Percentiles rank a stretch among this genome's conserved stretches.
These are phyloP conservation scores for Exserohilum rostratum DNA, from an alignment of 2,329 filamentous ascomycete species.

Conservation along the genomic window DNA sequence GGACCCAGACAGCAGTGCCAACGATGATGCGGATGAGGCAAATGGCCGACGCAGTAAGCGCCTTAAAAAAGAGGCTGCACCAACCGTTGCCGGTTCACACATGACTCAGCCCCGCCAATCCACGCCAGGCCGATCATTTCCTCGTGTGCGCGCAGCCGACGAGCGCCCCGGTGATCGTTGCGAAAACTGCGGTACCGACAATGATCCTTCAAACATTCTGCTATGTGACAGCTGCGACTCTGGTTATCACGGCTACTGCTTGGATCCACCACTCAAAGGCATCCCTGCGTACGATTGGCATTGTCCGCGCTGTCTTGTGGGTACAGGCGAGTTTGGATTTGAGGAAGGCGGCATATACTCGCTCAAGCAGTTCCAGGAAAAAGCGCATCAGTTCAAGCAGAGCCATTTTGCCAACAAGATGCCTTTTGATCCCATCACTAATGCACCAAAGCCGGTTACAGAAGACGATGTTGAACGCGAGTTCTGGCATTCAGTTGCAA, in stretches of 20 bases:
- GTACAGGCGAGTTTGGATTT: slow-evolving; percentile 95
- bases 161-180: slow-evolving; percentile 73
- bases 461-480: slow-evolving; percentile 96
- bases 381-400: slow-evolving; percentile 93
- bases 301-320: slow-evolving; percentile 91
- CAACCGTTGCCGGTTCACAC: slow-evolving; percentile 92
- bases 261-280: slow-evolving; percentile 81
- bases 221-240: slow-evolving; percentile 92
- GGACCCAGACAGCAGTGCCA: slow-evolving; percentile 62
- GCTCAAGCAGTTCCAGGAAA: slow-evolving; percentile 92
- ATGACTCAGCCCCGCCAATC: slow-evolving; percentile 93
- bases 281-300: slow-evolving; percentile 92
- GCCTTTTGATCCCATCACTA: slow-evolving; percentile 83
- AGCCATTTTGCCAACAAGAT: slow-evolving; percentile 90
- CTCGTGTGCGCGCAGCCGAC: slow-evolving; percentile 60
- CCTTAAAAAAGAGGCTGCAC: slow-evolving; percentile 76
- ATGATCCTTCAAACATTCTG: slow-evolving; percentile 73
- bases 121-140: slow-evolving; percentile 65
- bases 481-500: slow-evolving; percentile 95
- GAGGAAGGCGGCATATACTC: slow-evolving; percentile 97
- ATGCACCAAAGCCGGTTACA: slow-evolving; percentile 79
- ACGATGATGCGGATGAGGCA: slow-evolving; percentile 59
- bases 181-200: slow-evolving; percentile 81
- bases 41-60: slow-evolving; percentile 81
- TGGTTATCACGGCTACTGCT: slow-evolving; percentile 83